These are phyloP conservation scores for Amborella trichopoda DNA, from an alignment of 164 flowering plant species.

Conservation along the genomic window DNA sequence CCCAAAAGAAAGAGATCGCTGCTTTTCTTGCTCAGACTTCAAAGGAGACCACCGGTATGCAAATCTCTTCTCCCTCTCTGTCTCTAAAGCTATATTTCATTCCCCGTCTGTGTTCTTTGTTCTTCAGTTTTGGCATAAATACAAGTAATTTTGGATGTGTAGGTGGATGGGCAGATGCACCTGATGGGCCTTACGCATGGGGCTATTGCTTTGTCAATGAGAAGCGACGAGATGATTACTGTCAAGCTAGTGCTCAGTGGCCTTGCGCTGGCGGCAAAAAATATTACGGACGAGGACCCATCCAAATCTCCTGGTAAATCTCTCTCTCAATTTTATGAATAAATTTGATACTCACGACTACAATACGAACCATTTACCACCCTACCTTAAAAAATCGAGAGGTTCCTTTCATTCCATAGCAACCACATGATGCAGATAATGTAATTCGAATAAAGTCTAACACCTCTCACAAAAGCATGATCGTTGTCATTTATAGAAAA, in stretches of 20 bases:
- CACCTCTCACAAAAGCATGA: too few relatives aligned
- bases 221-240: slow-evolving; percentile 5
- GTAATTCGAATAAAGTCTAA: too few relatives aligned
- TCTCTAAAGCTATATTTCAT: neutral
- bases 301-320: slow-evolving; percentile 8
- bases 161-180: slow-evolving; percentile 20
- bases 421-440: too few relatives aligned
- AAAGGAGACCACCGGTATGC: slow-evolving; percentile 8
- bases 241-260: slow-evolving; percentile 4
- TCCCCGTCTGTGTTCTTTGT: neutral
- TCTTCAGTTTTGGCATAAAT: neutral
- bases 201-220: slow-evolving; percentile 19
- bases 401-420: too few relatives aligned
- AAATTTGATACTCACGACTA: too few relatives aligned
- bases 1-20: slow-evolving; percentile 12
- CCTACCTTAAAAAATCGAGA: too few relatives aligned
- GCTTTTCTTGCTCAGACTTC: slow-evolving; percentile 13
- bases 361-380: too few relatives aligned
- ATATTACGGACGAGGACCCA: slow-evolving; percentile 11
- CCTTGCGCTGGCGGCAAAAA: slow-evolving; percentile 6
- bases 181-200: slow-evolving; percentile 25
- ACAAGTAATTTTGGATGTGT: neutral
- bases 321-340: neutral
- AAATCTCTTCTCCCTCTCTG: neutral
- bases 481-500: too few relatives aligned